phyloP scores from a whole-genome alignment of 116 monocot species.

The Posidonia oceanica region DNA sequence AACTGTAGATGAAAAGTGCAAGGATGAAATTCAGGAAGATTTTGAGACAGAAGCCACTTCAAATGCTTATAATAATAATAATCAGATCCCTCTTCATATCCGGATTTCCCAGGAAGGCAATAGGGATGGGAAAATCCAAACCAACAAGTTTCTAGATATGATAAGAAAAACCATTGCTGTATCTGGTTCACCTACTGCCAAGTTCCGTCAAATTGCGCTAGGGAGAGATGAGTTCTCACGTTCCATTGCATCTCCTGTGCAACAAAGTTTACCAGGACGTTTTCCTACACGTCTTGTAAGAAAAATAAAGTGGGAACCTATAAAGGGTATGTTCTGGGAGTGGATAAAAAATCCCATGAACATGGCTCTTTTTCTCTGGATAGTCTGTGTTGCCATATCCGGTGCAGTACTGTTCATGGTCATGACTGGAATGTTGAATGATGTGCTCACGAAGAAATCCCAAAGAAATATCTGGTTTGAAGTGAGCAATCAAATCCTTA shows the following conservation, averaged over 20 bases:
- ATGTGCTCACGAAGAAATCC: constrained; percentile 45
- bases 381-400: constrained; percentile 43
- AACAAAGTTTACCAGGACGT: constrained; percentile 9
- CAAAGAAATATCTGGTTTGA: constrained; percentile 73
- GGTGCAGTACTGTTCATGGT: constrained; percentile 73
- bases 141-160: constrained; percentile 7
- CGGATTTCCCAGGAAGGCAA: constrained; percentile 12
- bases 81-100: constrained; percentile 13
- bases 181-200: constrained; percentile 21
- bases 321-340: constrained; percentile 29
- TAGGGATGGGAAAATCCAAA: constrained; percentile 9
- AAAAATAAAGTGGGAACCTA: constrained; percentile 49
- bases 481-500: constrained; percentile 74
- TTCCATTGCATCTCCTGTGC: constrained; percentile 13
- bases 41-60: constrained; percentile 1
- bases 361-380: constrained; percentile 67
- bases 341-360: constrained; percentile 74
- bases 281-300: constrained; percentile 19
- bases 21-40: constrained; percentile 21
- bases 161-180: not conserved
- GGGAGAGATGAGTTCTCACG: constrained; percentile 26
- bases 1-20: too few relatives aligned
- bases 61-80: constrained; percentile 1
- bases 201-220: constrained; percentile 20
- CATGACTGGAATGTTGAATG: constrained; percentile 80